phyloP scores from a whole-genome alignment of 345 rosid species.

The Fremontodendron californicum region DNA sequence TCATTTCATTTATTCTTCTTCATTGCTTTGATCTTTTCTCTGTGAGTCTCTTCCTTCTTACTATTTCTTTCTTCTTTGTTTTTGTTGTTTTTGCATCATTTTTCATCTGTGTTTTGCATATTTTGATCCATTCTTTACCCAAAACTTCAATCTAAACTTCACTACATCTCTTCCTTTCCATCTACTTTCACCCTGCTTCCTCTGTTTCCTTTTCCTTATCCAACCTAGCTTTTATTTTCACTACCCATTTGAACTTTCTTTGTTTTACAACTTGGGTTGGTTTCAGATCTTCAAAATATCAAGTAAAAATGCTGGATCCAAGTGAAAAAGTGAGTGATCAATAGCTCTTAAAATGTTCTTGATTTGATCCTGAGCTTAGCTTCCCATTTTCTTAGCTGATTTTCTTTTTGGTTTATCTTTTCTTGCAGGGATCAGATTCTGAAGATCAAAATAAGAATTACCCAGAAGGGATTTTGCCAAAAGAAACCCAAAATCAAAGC shows the following conservation, averaged over 20 bases:
- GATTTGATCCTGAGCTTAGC: not conserved
- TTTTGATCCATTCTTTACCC: not conserved
- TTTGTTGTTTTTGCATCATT: not conserved
- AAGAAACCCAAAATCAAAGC: slow-evolving; percentile 32
- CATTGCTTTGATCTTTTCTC: not conserved
- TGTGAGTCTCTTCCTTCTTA: too few species aligned
- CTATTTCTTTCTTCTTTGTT: not conserved
- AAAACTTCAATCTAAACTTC: too few species aligned
- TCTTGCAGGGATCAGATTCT: slow-evolving; percentile 33
- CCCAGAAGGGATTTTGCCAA: slow-evolving; percentile 23
- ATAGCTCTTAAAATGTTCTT: not conserved
- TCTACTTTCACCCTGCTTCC: not conserved
- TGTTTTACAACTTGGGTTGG: slow-evolving; percentile 9
- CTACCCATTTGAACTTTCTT: not conserved
- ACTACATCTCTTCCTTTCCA: not conserved
- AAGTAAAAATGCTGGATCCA: slow-evolving; percentile 44
- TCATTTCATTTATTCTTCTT: slow-evolving; percentile 4
- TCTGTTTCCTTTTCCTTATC: not conserved
- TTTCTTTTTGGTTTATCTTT: not conserved
- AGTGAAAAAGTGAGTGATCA: slow-evolving; percentile 51
- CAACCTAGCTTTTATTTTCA: not conserved
- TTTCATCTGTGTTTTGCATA: not conserved
- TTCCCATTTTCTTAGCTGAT: not conserved
- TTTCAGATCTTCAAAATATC: slow-evolving; percentile 8
- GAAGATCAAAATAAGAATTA: slow-evolving; percentile 23